Evolutionary conservation across 83 land plant species (phyloP), one percentile per base, ranked within the genome.

Genomic region (Picea mariana): DNA sequence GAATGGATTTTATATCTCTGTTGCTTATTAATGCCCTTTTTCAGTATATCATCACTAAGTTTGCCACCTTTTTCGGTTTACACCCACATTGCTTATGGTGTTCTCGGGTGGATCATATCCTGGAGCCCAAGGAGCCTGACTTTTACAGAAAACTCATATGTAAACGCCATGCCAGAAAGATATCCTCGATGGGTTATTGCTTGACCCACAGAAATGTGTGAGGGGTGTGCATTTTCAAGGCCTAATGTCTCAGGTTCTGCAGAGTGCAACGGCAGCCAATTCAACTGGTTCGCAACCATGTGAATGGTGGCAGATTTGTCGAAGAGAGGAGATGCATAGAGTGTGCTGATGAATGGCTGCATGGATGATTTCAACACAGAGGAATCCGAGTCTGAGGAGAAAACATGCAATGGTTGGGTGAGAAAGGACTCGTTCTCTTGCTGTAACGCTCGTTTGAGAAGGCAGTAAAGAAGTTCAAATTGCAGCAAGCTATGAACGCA

Each of bases 1-100:
- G 94, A 92, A 82, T 90, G 92, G 94, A 17, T 86, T 71, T 92
- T 64, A 92, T 92, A 5, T 44, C 88, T 69, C 17, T 92, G 31
- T 60, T 92, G 72, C 86, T 86, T 23, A 6, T 88, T 27, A 78
- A 85, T 59, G 89, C 88, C 12, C 65, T 84, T 9, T 82, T 90
- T 40, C 85, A 87, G 12, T 90, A 84, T 68, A 59, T 88, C 55
- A 76, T 87, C 62, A 92, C 87, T 11, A 88, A 73, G 52, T 88
- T 88, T 81, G 92, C 94, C 23, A 78, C 80, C 3, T 82, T 59
- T 68, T 88, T 82, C 21, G 71, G 84, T 38, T 84, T 92, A 81
- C 90, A 83, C 38, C 78, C 82, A 2, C 94, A 92, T 6, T 92
- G 92, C 52, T 59, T 92, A 65, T 72, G 90, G 44, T 92, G 94